A percentile compares a stretch with the other conserved stretches of the same genome.
Conservation (phyloP, 106 monocot species). For the Dendrobium officinale region DNA sequence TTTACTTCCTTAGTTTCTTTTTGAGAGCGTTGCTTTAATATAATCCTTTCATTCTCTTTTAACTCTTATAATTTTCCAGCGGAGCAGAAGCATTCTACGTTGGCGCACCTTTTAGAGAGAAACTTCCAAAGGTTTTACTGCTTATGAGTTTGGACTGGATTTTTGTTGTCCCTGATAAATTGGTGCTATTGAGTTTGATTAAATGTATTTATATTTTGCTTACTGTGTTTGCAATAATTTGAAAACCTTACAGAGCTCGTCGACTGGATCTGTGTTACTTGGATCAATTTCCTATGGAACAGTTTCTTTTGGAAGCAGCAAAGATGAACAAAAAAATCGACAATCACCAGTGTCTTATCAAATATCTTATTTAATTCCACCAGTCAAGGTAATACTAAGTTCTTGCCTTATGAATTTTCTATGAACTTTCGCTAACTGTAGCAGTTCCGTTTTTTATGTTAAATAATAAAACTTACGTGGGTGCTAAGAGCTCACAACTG, state of each 20-base stretch:
- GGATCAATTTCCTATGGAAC: conserved; percentile 81
- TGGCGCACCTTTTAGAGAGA: conserved; percentile 64
- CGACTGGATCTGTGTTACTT: conserved; percentile 61
- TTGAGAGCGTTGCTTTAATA: neutral
- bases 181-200: neutral
- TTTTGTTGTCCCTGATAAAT: neutral
- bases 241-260: conserved; percentile 44
- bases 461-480: conserved; percentile 1
- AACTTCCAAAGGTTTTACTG: conserved; percentile 64
- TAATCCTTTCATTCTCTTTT: conserved; percentile 1
- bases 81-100: conserved; percentile 83
- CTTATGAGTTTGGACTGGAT: neutral
- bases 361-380: conserved; percentile 68
- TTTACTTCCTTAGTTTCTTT: neutral
- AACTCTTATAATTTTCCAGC: conserved; percentile 21
- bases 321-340: conserved; percentile 38
- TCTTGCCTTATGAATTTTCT: neutral
- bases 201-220: neutral
- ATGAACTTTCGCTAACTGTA: neutral
- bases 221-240: conserved; percentile 11
- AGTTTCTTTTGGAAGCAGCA: conserved; percentile 37
- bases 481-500: neutral
- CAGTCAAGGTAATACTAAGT: conserved; percentile 42
- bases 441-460: neutral
- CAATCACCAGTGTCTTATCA: conserved; percentile 51